Base-by-base conservation (phyloP, 2,329 filamentous ascomycete genomes). In the Ceratocystis colombiana region DNA sequence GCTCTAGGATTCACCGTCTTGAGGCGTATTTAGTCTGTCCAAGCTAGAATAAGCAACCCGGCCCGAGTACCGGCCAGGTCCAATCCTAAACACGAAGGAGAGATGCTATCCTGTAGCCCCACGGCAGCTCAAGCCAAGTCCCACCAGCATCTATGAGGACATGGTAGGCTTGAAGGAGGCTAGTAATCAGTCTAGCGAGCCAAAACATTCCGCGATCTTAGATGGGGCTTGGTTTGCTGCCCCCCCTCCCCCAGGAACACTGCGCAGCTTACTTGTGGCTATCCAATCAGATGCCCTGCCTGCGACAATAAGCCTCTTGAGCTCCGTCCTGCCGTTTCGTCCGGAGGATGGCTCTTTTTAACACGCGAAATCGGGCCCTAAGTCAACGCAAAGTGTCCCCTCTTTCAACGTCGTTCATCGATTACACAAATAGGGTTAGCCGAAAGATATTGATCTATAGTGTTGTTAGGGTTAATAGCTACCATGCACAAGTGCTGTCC, bases 391-490 rank as follows among this genome's bases (percentile, higher is more conserved):
- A 55, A 62, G 17, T 12, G 57, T 50, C 44, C 37, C 64, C 64
- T 62, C 64, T 66, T 66, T 66, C 28, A 55, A 66, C 64, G 59
- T 62, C 64, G 25, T 33, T 28, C 7, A 7, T 63, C 2, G 20
- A 63, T 45, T 53, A 64, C 30, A 44, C 45, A 6, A 20, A 20
- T 57, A 55, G 62, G 62, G 62, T 64, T 64, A 64, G n/a, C 10
- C 8, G 3, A 6, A 3, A 10, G 3, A 53, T 2, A 4, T 12
- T 53, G 20, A 12, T 53, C 5, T 8, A 10, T 3, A 15, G 3
- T 20, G 20, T 1, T 15, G 20, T 53, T 53, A 53, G 48, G 48
- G 48, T 53, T 53, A 53, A 53, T 28, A 15, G 1, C 10, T 25
- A 25, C 48, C 7, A 22, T 37, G 33, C 33, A 37, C 33, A 10